Evolutionary conservation across 306 rosid genomes (phyloP).

Genomic region (Cucumis melo): DNA sequence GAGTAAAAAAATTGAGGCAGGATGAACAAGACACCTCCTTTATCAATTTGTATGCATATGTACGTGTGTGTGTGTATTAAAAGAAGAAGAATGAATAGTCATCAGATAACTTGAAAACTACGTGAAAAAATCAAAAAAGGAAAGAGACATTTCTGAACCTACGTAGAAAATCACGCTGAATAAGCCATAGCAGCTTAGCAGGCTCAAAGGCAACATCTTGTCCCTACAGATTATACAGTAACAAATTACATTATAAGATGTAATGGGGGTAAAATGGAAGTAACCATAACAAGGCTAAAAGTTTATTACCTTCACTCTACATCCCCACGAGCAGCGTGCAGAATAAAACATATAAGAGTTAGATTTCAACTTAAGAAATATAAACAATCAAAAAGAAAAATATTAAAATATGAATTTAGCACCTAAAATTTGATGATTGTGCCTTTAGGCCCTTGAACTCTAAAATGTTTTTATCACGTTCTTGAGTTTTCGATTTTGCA

Average conservation of each 20-base stretch:
- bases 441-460: background rate
- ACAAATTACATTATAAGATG: background rate
- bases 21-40: background rate
- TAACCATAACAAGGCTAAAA: constrained; percentile 4
- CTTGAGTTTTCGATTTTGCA: background rate
- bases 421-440: background rate
- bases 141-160: constrained; percentile 21
- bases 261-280: background rate
- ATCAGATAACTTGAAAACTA: background rate
- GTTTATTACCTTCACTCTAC: constrained; percentile 94
- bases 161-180: constrained; percentile 98
- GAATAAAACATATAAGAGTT: constrained; percentile 28
- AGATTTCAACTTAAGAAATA: background rate
- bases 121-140: background rate
- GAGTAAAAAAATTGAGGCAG: background rate
- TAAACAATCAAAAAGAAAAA: background rate
- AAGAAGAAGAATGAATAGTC: background rate
- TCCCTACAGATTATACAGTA: constrained; percentile 46
- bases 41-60: background rate
- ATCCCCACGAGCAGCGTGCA: constrained; percentile 22
- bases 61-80: no score
- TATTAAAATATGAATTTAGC: background rate
- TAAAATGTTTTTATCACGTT: background rate
- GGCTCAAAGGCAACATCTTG: constrained; percentile 98
- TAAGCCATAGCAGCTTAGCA: constrained; percentile 95